Evolutionary conservation across 2,329 filamentous ascomycete genomes (phyloP), one percentile per base, ranked within the genome.

Genomic region (Ophiocordyceps robertsii): DNA sequence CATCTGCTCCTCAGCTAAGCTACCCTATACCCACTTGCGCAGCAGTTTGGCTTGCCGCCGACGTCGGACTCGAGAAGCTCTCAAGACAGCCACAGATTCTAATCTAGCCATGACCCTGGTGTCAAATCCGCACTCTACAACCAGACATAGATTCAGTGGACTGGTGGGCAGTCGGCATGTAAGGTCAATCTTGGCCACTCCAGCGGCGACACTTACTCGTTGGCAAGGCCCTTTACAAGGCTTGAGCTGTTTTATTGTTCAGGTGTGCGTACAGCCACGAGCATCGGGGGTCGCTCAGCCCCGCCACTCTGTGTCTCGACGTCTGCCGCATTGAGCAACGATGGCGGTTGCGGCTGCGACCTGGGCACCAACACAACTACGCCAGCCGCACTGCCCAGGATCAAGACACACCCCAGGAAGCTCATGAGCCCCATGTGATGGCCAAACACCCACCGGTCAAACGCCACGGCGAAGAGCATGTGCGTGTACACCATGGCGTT

Each of bases 401-500:
- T 73, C 36, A 76, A 53, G 5, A 62, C 66, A 43, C 71, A 73
- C 4, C 73, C 73, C 3, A 63, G 55, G 7, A 73, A 55, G 44
- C 71, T 76, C 51, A 65, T 55, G 44, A 66, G 52, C 13, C 65
- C 62, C 69, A 75, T 74, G 17, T 54, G 55, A 39, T 72, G 64
- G 2, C 68, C 70, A 52, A 75, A 75, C 3, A 76, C 57, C 55
- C 65, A 71, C 33, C 63, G 56, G 51, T 77, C 72, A 48, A 74
- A 71, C 36, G 58, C 63, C 1, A 66, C 68, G 1, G 72, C 72
- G 49, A 75, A 76, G 32, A 76, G 54, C 65, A 76, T 74, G 38
- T 75, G 68, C 7, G 72, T 74, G 45, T 75, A 76, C 6, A 75
- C 60, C 73, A 78, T 76, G 42, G 68, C 65, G 14, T 71, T 75